Evolutionary conservation across 2,329 filamentous ascomycete species (phyloP).

Genomic region (Microsporum ferrugineum): DNA sequence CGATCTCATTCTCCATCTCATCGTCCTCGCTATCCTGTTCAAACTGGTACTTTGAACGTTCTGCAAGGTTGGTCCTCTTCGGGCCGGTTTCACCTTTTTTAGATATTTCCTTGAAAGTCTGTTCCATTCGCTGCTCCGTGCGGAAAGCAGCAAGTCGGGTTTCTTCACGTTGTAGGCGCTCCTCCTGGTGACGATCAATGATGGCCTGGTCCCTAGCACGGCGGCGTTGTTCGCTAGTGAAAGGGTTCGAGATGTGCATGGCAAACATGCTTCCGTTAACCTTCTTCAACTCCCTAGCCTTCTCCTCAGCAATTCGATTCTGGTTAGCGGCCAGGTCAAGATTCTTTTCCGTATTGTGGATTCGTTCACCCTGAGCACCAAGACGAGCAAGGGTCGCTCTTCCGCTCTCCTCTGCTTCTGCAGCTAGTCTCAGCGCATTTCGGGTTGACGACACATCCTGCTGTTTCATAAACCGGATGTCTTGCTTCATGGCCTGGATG

Average conservation of each 20-base stretch:
- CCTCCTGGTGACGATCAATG: conserved; percentile 51
- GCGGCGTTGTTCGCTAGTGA: conserved; percentile 57
- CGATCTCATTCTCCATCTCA: conserved; percentile 60
- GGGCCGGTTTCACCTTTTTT: conserved; percentile 41
- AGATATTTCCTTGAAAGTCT: conserved; percentile 53
- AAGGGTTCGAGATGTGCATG: conserved; percentile 64
- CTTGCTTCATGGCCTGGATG: conserved; percentile 58
- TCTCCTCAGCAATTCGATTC: conserved; percentile 64
- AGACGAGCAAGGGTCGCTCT: conserved; percentile 61
- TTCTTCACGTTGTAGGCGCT: conserved; percentile 46
- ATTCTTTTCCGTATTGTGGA: conserved; percentile 73
- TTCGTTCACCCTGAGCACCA: conserved; percentile 64
- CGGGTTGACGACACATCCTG: conserved; percentile 62
- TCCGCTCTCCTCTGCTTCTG: conserved; percentile 59
- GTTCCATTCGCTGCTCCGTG: conserved; percentile 49
- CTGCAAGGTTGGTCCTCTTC: conserved; percentile 43
- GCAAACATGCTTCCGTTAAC: conserved; percentile 88
- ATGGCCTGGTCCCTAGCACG: conserved; percentile 56
- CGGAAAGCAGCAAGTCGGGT: conserved; percentile 45
- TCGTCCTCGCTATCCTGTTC: conserved; percentile 63
- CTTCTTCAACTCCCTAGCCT: conserved; percentile 70
- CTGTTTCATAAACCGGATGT: conserved; percentile 65
- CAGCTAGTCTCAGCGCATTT: conserved; percentile 56
- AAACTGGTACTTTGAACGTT: conserved; percentile 63
- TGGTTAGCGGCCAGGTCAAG: conserved; percentile 69